phyloP scores from a whole-genome alignment of 2,329 filamentous ascomycete species.

The Triangularia verruculosa region DNA sequence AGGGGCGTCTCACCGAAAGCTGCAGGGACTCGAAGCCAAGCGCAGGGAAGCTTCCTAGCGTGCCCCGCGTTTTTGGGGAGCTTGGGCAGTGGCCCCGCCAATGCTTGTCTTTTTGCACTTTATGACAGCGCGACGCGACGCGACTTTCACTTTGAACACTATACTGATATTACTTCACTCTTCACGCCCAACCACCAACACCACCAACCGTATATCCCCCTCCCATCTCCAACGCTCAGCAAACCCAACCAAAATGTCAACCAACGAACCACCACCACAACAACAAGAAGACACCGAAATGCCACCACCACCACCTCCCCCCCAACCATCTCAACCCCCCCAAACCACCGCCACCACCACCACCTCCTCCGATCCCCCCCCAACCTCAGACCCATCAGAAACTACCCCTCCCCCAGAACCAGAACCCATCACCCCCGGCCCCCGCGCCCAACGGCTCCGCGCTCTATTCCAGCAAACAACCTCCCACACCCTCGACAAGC shows the following conservation, averaged over 20 bases:
- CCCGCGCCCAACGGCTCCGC: conserved; percentile 54
- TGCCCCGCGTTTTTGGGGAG: background rate
- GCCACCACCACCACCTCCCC: conserved; percentile 2
- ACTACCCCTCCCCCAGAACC: conserved; percentile 4
- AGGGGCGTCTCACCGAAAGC: background rate
- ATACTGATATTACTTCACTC: background rate
- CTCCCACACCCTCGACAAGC: conserved; percentile 51
- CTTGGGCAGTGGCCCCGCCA: background rate
- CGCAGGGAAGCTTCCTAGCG: background rate
- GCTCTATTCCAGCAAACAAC: conserved; percentile 53
- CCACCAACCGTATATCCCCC: background rate
- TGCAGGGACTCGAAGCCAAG: background rate
- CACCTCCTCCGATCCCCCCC: background rate
- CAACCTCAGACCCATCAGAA: background rate
- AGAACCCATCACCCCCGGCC: conserved; percentile 50
- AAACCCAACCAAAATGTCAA: background rate
- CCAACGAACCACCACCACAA: background rate
- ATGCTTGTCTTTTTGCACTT: background rate
- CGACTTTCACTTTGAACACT: background rate
- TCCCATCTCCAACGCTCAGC: no score
- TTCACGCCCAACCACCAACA: background rate
- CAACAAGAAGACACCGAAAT: conserved; percentile 19
- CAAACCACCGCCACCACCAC: background rate
- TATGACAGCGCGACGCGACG: background rate
- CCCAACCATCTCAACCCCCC: background rate